Evolutionary conservation across 2,329 filamentous ascomycete genomes (phyloP).

Genomic region (Aspergillus aculeatus): DNA sequence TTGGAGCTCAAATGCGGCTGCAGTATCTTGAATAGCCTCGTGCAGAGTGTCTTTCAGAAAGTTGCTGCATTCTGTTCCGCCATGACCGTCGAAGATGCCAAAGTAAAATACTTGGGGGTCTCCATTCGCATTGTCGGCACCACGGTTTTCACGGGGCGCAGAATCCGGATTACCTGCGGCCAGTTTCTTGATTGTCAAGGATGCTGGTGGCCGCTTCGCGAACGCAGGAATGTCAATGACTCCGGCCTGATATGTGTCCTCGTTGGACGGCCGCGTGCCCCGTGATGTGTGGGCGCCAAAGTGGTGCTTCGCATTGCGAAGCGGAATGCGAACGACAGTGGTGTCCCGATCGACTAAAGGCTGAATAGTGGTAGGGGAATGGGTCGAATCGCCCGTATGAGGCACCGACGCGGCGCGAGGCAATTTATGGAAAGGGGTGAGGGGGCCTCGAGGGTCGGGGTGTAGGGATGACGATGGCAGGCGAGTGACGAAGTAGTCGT

Average conservation of each 20-base stretch:
- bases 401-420: conserved; percentile 81
- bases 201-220: conserved; percentile 74
- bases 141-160: conserved; percentile 53
- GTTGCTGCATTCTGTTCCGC: conserved; percentile 81
- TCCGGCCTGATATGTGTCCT: conserved; percentile 91
- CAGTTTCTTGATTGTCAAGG: conserved; percentile 46
- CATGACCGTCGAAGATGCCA: conserved; percentile 93
- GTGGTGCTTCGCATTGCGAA: conserved; percentile 93
- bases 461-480: conserved; percentile 90
- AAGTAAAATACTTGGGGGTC: conserved; percentile 98
- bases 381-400: conserved; percentile 56
- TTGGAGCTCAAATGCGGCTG: conserved; percentile 70
- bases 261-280: conserved; percentile 83
- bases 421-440: conserved; percentile 75
- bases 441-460: conserved; percentile 69
- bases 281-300: conserved; percentile 78
- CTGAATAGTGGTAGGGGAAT: conserved; percentile 59
- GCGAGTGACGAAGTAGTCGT: conserved; percentile 97
- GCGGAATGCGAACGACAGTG: conserved; percentile 90
- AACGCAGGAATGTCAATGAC: conserved; percentile 93
- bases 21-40: conserved; percentile 81
- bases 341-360: conserved; percentile 70
- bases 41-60: conserved; percentile 84
- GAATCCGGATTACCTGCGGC: conserved; percentile 28
- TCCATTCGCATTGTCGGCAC: conserved; percentile 72